These are phyloP conservation scores for Trametes meyenii DNA, from an alignment of 768 basidiomycete species.

Conservation along the genomic window DNA sequence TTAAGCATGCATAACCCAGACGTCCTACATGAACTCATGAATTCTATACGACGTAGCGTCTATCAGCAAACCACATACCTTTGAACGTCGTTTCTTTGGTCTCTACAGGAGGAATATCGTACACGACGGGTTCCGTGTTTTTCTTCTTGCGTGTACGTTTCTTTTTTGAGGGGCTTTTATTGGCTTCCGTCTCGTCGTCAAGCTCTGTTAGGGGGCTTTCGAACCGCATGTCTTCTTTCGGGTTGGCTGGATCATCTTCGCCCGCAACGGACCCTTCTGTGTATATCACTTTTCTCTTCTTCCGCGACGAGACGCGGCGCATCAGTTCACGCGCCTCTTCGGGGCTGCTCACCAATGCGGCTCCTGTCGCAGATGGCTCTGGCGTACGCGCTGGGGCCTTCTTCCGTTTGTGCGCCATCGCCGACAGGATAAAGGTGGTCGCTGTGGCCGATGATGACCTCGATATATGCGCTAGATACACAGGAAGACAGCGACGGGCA, in stretches of 20 bases:
- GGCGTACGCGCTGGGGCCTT: not conserved
- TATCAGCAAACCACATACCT: conserved; percentile 47
- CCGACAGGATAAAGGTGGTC: not conserved
- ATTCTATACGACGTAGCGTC: too few species aligned
- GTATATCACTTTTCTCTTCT: conserved; percentile 20
- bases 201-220: conserved; percentile 29
- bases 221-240: not conserved
- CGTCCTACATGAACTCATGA: conserved; percentile 6
- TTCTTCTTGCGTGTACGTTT: conserved; percentile 37
- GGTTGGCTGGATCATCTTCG: not conserved
- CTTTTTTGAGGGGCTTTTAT: conserved; percentile 26
- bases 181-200: conserved; percentile 20
- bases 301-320: conserved; percentile 9
- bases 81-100: conserved; percentile 67
- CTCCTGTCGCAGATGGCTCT: not conserved
- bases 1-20: conserved; percentile 79
- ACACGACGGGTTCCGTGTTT: conserved; percentile 52
- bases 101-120: conserved; percentile 73
- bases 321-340: conserved; percentile 13
- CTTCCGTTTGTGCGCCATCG: conserved; percentile 19
- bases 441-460: not conserved
- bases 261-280: not conserved
- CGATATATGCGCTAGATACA: conserved; percentile 4
- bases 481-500: not conserved
- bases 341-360: conserved; percentile 15